Evolutionary conservation across 305 asterid species (phyloP).

Genomic region (Fraxinus latifolia): DNA sequence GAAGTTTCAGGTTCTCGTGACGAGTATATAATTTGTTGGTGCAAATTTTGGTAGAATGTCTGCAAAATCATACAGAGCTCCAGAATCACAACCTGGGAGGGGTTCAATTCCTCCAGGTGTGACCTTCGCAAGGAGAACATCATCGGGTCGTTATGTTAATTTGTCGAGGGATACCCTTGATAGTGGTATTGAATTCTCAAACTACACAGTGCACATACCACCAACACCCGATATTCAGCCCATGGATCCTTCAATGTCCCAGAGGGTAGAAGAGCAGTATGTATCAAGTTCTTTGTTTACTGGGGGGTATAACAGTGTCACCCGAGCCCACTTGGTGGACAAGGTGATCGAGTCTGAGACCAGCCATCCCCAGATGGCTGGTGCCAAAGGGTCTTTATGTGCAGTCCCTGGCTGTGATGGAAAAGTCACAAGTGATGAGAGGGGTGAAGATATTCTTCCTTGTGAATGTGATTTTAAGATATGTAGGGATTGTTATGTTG

Average conservation of each 20-base stretch:
- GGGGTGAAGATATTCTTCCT: conserved; percentile 86
- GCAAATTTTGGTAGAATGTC: conserved; percentile 44
- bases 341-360: conserved; percentile 87
- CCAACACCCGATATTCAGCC: conserved; percentile 97
- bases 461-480: conserved; percentile 95
- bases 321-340: conserved; percentile 94
- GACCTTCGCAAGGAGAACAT: conserved; percentile 69
- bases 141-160: conserved; percentile 78
- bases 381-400: conserved; percentile 82
- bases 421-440: conserved; percentile 78
- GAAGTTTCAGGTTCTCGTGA: conserved; percentile 46
- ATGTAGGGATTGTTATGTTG: conserved; percentile 77
- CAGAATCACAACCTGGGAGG: conserved; percentile 44
- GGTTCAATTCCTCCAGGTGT: conserved; percentile 41
- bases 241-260: conserved; percentile 66
- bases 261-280: conserved; percentile 87
- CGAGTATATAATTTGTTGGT: conserved; percentile 16
- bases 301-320: conserved; percentile 80
- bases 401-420: conserved; percentile 85
- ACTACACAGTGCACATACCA: conserved; percentile 79
- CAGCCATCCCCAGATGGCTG: conserved; percentile 95
- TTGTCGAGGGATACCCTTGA: conserved; percentile 72
- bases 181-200: conserved; percentile 57
- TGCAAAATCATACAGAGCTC: conserved; percentile 51
- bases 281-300: conserved; percentile 89